phyloP scores from a whole-genome alignment of 192 early-diverging fungal species.

The Mortierella alpina region DNA sequence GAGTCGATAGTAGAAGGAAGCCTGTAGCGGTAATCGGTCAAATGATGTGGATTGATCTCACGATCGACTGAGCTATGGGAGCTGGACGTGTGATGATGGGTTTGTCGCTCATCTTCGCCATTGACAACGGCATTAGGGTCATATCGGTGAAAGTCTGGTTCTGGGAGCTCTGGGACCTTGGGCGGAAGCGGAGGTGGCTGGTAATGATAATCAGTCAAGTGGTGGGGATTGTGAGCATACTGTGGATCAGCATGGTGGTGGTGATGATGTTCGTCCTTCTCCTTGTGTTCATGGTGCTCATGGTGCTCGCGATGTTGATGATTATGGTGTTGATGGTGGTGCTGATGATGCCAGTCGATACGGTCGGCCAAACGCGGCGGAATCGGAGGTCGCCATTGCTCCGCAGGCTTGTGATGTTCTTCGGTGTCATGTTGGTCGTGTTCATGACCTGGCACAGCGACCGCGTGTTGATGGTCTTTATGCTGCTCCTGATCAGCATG shows the following conservation, averaged over 20 bases:
- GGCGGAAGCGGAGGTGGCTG: constrained; percentile 35
- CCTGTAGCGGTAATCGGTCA: constrained; percentile 46
- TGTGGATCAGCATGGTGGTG: constrained; percentile 22
- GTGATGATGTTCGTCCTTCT: constrained; percentile 29
- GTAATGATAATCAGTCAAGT: constrained; percentile 49
- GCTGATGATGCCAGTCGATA: constrained; percentile 12
- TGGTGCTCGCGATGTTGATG: constrained; percentile 6
- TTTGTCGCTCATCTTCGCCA: constrained; percentile 22
- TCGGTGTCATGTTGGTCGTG: constrained; percentile 10
- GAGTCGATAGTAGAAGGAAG: constrained; percentile 22
- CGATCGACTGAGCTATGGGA: neutral
- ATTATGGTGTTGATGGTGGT: constrained; percentile 6
- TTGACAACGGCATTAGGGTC: neutral
- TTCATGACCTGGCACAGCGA: neutral
- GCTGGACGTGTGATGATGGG: constrained; percentile 4
- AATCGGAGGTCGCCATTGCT: constrained; percentile 30
- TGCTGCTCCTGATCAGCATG: constrained; percentile 1
- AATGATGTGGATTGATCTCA: constrained; percentile 40
- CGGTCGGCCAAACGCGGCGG: constrained; percentile 11
- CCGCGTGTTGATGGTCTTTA: neutral
- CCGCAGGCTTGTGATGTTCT: constrained; percentile 1
- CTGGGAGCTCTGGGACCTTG: constrained; percentile 31
- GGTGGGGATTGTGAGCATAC: constrained; percentile 39
- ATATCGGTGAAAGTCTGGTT: constrained; percentile 25
- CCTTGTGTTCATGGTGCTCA: constrained; percentile 7